Conservation (phyloP, 1,284 basidiomycete species). For the Xerocomus nothofagi region DNA sequence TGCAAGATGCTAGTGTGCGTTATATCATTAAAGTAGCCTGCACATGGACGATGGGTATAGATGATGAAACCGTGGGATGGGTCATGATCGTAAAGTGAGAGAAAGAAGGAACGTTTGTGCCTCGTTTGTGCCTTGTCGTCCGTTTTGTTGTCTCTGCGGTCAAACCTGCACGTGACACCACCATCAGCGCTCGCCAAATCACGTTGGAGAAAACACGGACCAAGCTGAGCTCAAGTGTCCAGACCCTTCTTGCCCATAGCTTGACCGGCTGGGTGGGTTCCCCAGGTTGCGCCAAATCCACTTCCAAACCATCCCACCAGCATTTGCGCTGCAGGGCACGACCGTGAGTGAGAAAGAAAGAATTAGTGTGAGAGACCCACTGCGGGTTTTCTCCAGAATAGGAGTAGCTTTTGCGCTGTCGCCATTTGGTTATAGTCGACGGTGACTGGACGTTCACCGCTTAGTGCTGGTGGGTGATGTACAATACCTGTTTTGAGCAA, state of each 20-base stretch:
- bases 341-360: constrained; percentile 1
- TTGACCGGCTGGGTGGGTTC: constrained; percentile 66
- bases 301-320: constrained; percentile 99
- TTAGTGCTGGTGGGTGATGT: constrained; percentile 54
- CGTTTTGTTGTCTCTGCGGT: constrained; percentile 8
- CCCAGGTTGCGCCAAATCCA: constrained; percentile 68
- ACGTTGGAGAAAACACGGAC: constrained; percentile 51
- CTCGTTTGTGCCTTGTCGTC: constrained; percentile 5
- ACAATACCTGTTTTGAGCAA: constrained; percentile 96
- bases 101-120: constrained; percentile 4
- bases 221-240: constrained; percentile 96
- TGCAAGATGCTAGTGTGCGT: constrained; percentile 30
- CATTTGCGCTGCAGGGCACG: constrained; percentile 78
- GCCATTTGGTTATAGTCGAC: constrained; percentile 93
- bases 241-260: constrained; percentile 97
- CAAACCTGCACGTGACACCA: constrained; percentile 18
- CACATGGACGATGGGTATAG: constrained; percentile 31
- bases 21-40: constrained; percentile 31
- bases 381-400: constrained; percentile 99
- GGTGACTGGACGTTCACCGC: constrained; percentile 66
- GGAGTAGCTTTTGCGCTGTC: constrained; percentile 94
- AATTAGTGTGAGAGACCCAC: constrained; percentile 50
- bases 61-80: constrained; percentile 23
- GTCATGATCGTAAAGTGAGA: constrained; percentile 21
- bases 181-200: constrained; percentile 6